phyloP scores from a whole-genome alignment of 108 stramenopile species.

The Skeletonema grethae region DNA sequence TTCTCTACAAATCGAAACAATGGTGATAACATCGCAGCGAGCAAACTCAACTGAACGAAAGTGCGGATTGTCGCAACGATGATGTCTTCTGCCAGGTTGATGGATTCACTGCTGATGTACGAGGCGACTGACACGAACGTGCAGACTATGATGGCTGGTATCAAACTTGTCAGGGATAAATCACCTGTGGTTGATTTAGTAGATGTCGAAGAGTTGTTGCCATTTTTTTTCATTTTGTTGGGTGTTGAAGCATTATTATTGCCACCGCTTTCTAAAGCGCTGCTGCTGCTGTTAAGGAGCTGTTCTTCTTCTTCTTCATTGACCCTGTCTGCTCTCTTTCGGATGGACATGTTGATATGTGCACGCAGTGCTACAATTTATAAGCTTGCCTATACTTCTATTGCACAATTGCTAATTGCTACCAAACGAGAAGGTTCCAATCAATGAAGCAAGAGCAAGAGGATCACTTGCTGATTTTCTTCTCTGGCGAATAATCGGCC shows the following conservation, averaged over 20 bases:
- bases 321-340: no score
- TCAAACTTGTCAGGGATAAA: conserved; percentile 2
- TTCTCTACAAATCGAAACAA: conserved; percentile 35
- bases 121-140: conserved; percentile 11
- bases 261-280: background rate
- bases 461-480: no score
- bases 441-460: no score
- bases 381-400: no score
- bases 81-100: conserved; percentile 26
- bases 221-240: background rate
- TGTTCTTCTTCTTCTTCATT: no score
- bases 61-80: conserved; percentile 31
- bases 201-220: background rate
- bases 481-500: no score
- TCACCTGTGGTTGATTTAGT: background rate
- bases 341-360: no score
- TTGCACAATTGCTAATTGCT: no score
- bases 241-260: background rate
- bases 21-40: conserved; percentile 31
- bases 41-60: conserved; percentile 27
- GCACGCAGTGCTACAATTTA: no score
- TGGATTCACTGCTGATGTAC: conserved; percentile 16
- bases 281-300: no score
- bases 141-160: conserved; percentile 11
- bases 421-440: no score